Evolutionary conservation across 805 yeast genomes (phyloP), one percentile per base, ranked within the genome.

Genomic region (Metschnikowia noctiluminum): DNA sequence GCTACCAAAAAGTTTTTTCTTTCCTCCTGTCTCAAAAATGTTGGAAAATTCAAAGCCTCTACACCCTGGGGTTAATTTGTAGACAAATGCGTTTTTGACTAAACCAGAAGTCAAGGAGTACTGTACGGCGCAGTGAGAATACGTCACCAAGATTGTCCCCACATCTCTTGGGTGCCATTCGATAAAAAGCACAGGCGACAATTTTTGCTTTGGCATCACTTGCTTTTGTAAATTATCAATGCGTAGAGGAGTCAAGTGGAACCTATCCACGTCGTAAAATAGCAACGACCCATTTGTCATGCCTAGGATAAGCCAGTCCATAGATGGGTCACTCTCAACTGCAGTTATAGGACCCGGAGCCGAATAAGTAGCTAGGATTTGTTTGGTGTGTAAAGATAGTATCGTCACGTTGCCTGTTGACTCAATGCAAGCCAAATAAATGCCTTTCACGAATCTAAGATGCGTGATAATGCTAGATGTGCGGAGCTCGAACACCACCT

Each of bases 141-240:
- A 94, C 0, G 89, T 81, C 9, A 94, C 78, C 54, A 94, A 73
- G 2, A 94, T 51, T 0, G 85, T 75, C 0, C 96, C 92, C 7
- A 89, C 74, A 62, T 94, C 97, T 53, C 97, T 76, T 5, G 99
- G 99, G 60, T 89, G 94, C 78, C 96, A 76, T 53, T 81, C 80
- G 2, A 94, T 66, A 0, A 84, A 72, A 1, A 80, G 62, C 1
- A 90, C 94, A 1, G 87, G 82, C 0, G 90, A 82, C 52, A 78
- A 54, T 14, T 77, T 74, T 37, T 79, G 82, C 43, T 77, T 76
- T 0, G 88, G 83, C 39, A 84, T 68, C 3, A 81, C 71, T 40
- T 51, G 63, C 51, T 80, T 80, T 61, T 90, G 97, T 31, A 87
- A 71, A 60, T 87, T 88, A 45, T 81, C 85, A 26, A 94, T 71